A percentile compares a stretch with the other conserved stretches of the same genome.
Conservation (phyloP, 148 eudicot species). For the Gaultheria prostrata region DNA sequence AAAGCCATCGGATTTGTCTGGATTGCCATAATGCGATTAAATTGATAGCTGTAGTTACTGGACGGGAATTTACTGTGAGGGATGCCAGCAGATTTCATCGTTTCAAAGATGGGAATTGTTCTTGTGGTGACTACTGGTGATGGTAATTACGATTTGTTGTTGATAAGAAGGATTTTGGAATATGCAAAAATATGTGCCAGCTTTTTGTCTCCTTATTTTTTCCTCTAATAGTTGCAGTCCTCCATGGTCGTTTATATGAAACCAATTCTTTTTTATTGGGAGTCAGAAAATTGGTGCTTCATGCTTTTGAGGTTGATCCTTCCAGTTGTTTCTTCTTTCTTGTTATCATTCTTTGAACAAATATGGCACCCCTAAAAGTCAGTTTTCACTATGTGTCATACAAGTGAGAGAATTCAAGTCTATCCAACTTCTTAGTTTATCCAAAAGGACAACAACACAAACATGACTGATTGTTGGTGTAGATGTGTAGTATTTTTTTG, state of each 20-base stretch:
- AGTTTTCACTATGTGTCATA: background rate
- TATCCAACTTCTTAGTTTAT: background rate
- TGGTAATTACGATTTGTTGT: background rate
- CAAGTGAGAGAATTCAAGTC: background rate
- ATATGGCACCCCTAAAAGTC: background rate
- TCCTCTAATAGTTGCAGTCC: background rate
- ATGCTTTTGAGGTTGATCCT: background rate
- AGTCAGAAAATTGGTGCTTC: background rate
- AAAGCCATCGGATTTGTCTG: conserved; percentile 65
- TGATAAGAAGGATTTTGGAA: background rate
- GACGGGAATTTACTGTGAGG: conserved; percentile 53
- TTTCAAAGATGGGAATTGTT: conserved; percentile 58
- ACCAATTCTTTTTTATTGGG: background rate
- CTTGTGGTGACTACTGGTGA: conserved; percentile 95
- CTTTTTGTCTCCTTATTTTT: background rate
- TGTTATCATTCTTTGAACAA: background rate
- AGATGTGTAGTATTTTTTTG: background rate
- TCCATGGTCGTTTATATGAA: background rate
- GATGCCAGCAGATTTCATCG: conserved; percentile 78
- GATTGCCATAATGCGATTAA: conserved; percentile 70
- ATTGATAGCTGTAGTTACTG: conserved; percentile 47
- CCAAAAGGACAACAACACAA: background rate
- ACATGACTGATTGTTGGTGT: background rate
- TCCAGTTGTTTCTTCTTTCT: background rate
- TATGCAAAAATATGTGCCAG: background rate